Evolutionary conservation across 768 basidiomycete genomes (phyloP).

Genomic region (Mycena maculata): DNA sequence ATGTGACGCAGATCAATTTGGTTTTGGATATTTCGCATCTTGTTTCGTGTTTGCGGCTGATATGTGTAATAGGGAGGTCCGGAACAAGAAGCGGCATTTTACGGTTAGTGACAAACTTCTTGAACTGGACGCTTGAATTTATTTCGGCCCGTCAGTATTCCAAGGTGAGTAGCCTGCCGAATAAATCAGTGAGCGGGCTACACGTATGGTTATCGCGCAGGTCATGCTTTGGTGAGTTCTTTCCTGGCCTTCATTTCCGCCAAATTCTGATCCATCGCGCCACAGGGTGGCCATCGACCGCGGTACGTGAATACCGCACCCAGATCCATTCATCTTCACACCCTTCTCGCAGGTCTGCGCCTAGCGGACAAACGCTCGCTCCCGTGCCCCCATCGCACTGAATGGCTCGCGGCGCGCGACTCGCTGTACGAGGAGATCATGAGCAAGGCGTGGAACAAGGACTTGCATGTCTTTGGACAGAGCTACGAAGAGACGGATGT

Average conservation of each 20-base stretch:
- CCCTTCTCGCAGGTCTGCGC: conserved; percentile 68
- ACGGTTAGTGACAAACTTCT: conserved; percentile 61
- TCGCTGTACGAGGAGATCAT: conserved; percentile 93
- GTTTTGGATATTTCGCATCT: conserved; percentile 37
- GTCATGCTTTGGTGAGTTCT: conserved; percentile 85
- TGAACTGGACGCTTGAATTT: too few species aligned
- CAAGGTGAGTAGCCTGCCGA: conserved; percentile 61
- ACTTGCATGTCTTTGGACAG: conserved; percentile 81
- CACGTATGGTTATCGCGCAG: conserved; percentile 46
- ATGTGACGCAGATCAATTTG: conserved; percentile 85
- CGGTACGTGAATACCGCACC: conserved; percentile 55
- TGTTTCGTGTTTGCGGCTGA: not conserved
- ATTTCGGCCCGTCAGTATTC: conserved; percentile 67
- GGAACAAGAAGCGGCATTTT: conserved; percentile 86
- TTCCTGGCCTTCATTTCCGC: not conserved
- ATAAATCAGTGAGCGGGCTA: not conserved
- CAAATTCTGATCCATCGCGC: conserved; percentile 7
- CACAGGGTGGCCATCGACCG: conserved; percentile 93
- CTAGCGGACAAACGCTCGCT: conserved; percentile 95
- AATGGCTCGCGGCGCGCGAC: conserved; percentile 85
- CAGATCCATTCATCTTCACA: not conserved
- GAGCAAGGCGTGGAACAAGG: conserved; percentile 85
- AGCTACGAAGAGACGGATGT: conserved; percentile 88
- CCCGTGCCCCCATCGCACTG: conserved; percentile 77
- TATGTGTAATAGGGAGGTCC: conserved; percentile 77